These are phyloP conservation scores for Aureobasidium sp. DNA, from an alignment of 2,329 filamentous ascomycete species.

Conservation along the genomic window DNA sequence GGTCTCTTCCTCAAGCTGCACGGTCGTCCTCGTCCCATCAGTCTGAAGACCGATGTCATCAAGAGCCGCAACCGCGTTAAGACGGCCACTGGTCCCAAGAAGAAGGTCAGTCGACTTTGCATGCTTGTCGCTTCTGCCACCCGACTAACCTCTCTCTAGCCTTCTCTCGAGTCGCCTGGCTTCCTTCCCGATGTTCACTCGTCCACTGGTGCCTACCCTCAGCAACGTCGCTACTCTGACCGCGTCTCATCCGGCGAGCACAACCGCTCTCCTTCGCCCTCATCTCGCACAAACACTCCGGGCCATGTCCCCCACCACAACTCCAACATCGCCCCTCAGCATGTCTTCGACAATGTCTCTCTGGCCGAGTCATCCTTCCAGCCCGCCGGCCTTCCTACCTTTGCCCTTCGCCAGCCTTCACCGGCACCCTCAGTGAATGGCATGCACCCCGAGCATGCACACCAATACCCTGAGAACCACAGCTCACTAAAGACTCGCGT, in stretches of 20 bases:
- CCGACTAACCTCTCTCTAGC: slow-evolving; percentile 26
- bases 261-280: slow-evolving; percentile 69
- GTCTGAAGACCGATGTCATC: slow-evolving; percentile 97
- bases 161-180: slow-evolving; percentile 44
- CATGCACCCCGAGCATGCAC: slow-evolving; percentile 59
- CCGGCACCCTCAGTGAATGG: slow-evolving; percentile 52
- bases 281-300: slow-evolving; percentile 73
- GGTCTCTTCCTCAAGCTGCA: slow-evolving; percentile 96
- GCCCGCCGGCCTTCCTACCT: slow-evolving; percentile 41
- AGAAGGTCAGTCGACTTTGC: slow-evolving; percentile 31
- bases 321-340: slow-evolving; percentile 63
- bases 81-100: slow-evolving; percentile 71
- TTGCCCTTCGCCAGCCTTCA: slow-evolving; percentile 47
- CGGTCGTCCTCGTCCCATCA: slow-evolving; percentile 85
- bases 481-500: slow-evolving; percentile 90
- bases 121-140: background rate
- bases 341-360: slow-evolving; percentile 66
- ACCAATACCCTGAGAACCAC: slow-evolving; percentile 76
- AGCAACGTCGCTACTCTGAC: slow-evolving; percentile 51
- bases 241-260: slow-evolving; percentile 65
- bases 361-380: slow-evolving; percentile 65
- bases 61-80: slow-evolving; percentile 98
- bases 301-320: slow-evolving; percentile 56
- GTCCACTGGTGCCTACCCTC: background rate
- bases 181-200: slow-evolving; percentile 51